These are phyloP conservation scores for Senecio squalidus DNA, from an alignment of 140 eudicot species.

Conservation along the genomic window DNA sequence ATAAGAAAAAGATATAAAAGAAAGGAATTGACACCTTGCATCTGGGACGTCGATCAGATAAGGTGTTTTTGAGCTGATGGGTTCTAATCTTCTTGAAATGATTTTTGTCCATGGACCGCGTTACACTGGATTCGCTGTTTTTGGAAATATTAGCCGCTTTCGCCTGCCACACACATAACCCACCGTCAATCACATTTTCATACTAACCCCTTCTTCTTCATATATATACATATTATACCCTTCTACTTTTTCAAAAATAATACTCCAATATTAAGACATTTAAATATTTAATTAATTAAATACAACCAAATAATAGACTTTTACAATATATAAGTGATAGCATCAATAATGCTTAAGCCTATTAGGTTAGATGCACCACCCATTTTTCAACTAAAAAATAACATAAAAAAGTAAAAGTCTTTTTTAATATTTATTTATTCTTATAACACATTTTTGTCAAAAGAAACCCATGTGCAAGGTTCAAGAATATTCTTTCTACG, in stretches of 20 bases:
- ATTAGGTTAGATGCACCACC: conserved; percentile 12
- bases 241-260: too few relatives aligned
- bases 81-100: conserved; percentile 62
- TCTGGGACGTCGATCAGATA: conserved; percentile 82
- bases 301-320: too few relatives aligned
- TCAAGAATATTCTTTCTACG: not conserved
- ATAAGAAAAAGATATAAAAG: too few relatives aligned
- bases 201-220: not conserved
- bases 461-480: conserved; percentile 18
- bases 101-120: conserved; percentile 53
- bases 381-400: conserved; percentile 1
- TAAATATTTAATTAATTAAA: too few relatives aligned
- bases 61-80: conserved; percentile 52
- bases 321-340: too few relatives aligned
- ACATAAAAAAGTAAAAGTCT: not conserved
- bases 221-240: not conserved
- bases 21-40: conserved; percentile 53
- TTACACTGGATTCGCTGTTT: conserved; percentile 63
- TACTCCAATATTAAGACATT: too few relatives aligned
- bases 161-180: conserved; percentile 40
- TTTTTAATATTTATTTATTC: not conserved
- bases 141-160: conserved; percentile 71
- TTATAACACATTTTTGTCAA: not conserved
- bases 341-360: not conserved
- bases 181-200: not conserved